Evolutionary conservation across 2,329 filamentous ascomycete species (phyloP).

Genomic region (Fusarium piperis): DNA sequence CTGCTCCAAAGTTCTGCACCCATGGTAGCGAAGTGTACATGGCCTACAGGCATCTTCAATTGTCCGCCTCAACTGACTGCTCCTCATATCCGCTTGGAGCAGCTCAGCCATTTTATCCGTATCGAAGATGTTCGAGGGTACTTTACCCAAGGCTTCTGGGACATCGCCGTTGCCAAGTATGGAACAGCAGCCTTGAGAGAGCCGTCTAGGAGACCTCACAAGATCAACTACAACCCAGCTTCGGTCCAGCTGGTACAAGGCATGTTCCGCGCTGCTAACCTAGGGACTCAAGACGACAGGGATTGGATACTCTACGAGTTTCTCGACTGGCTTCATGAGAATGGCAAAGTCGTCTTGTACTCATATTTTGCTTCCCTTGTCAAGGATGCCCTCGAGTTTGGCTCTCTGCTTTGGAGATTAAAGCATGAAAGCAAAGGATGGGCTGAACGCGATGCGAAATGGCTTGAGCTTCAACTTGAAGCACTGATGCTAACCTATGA

Average conservation of each 20-base stretch:
- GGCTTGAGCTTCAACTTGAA: not conserved
- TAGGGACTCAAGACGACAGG: slow-evolving; percentile 1
- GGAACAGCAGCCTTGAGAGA: slow-evolving; percentile 37
- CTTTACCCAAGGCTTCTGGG: slow-evolving; percentile 43
- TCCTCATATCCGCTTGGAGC: not conserved
- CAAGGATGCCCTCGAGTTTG: slow-evolving; percentile 23
- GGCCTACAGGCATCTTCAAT: not conserved
- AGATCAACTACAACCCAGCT: slow-evolving; percentile 26
- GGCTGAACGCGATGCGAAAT: slow-evolving; percentile 1
- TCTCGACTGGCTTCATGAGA: not conserved
- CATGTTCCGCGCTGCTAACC: not conserved
- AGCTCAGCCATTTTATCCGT: slow-evolving; percentile 20
- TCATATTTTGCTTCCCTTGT: slow-evolving; percentile 33
- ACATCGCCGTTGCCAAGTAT: slow-evolving; percentile 34
- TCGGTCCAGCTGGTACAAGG: not conserved
- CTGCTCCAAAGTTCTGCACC: slow-evolving; percentile 29
- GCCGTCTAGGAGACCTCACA: slow-evolving; percentile 26
- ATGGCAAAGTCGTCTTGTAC: slow-evolving; percentile 9
- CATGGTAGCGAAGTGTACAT: not conserved
- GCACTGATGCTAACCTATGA: slow-evolving; percentile 23
- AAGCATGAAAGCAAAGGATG: not conserved
- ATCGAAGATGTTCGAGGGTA: slow-evolving; percentile 22
- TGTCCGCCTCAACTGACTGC: not conserved
- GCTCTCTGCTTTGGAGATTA: slow-evolving; percentile 26
- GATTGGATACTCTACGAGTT: slow-evolving; percentile 6